Evolutionary conservation across 768 basidiomycete species (phyloP), one percentile per base, ranked within the genome.

Genomic region (Russula emetica): DNA sequence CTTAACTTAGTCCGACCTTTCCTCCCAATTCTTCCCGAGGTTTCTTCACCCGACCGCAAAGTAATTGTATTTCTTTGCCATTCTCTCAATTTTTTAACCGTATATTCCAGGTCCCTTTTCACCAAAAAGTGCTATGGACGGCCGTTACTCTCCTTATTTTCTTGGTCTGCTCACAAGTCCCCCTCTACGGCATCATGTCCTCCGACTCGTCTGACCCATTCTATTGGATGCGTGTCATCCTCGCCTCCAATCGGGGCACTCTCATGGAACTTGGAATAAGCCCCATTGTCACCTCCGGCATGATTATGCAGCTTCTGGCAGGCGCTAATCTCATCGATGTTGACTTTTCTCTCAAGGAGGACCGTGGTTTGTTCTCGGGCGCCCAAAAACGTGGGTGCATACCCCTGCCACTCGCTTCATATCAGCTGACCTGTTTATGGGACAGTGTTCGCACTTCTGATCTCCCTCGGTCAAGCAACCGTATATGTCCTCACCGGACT

Each of bases 201-300:
- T 97, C 94, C 64, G 96, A 99, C 82, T 97, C 94, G 69, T 94
- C 94, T 60, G 96, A 99, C 79, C 97, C 97, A 16, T 86, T 99
- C 49, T 98, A 97, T 80, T 98, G 96, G 97, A 94, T 98, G 90
- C 92, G 96, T 77, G 96, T 96, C 79, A 98, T 99, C 78, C 85
- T 99, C 65, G 96, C 97, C 26, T 97, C 94, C 8, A 98, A 98
- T 79, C 85, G 96, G 64, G 97, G 97, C 67, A 98, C 97, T 1
- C 87, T 98, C 66, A 99, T 99, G 97, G 97, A 99, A 77, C 86
- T 99, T 66, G 96, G 97, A 64, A 98, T 98, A 71, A 95, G 87
- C 32, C 97, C 97, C 45, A 97, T 98, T 73, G 85, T 98, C 74
- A 99, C 97, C 11, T 92, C 90, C 57, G 97, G 97, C 72, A 98